phyloP scores from a whole-genome alignment of 257 asterid genomes.

The Ophiorrhiza pumila region DNA sequence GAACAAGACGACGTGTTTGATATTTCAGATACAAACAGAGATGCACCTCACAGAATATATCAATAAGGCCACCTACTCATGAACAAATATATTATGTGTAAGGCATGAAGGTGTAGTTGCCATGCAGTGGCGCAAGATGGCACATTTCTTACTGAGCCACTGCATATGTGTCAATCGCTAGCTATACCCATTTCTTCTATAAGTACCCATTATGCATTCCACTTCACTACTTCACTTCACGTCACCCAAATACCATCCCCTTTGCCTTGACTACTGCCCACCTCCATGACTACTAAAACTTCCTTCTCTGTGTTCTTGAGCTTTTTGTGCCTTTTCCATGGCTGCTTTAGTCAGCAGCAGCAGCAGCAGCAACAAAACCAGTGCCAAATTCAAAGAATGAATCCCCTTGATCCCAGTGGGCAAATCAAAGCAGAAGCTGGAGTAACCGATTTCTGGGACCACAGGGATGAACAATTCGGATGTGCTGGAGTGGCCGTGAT shows the following conservation, averaged over 20 bases:
- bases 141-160: constrained; percentile 15
- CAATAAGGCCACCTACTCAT: constrained; percentile 31
- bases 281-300: background rate
- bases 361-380: constrained; percentile 30
- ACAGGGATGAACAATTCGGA: constrained; percentile 39
- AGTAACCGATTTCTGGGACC: constrained; percentile 49
- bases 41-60: background rate
- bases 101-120: constrained; percentile 14
- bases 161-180: constrained; percentile 35
- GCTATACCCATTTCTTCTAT: constrained; percentile 21
- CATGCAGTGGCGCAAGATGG: constrained; percentile 68
- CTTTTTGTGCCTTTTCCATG: constrained; percentile 33
- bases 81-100: constrained; percentile 33
- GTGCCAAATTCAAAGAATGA: constrained; percentile 47
- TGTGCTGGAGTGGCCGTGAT: constrained; percentile 58
- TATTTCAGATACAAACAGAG: background rate
- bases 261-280: background rate
- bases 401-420: constrained; percentile 36
- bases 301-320: constrained; percentile 16
- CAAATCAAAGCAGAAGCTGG: constrained; percentile 56
- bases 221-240: constrained; percentile 28
- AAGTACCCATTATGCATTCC: constrained; percentile 19
- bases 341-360: constrained; percentile 19
- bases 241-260: background rate
- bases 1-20: background rate